phyloP scores from a whole-genome alignment of 768 basidiomycete species.

The Erythrobasidium yunnanense region DNA sequence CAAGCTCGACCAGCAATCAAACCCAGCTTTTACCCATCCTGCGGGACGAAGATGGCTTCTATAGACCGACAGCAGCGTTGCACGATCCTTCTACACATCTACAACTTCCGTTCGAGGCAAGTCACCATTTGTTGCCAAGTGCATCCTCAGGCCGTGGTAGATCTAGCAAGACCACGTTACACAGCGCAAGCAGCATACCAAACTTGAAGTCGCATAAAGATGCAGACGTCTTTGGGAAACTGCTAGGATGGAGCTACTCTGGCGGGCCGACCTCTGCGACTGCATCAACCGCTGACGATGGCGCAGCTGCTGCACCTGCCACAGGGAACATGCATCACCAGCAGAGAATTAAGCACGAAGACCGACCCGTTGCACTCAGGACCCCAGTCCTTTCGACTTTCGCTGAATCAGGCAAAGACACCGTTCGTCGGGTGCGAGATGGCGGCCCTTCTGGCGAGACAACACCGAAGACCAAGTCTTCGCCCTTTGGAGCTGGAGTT shows the following conservation, averaged over 20 bases:
- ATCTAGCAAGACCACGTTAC: not conserved
- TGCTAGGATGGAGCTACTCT: slow-evolving; percentile 22
- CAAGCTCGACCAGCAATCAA: no score
- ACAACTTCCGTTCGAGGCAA: not conserved
- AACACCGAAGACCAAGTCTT: not conserved
- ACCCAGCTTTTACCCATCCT: not conserved
- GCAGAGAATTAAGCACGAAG: not conserved
- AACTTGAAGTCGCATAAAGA: not conserved
- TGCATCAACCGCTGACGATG: not conserved
- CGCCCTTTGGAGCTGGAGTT: slow-evolving; percentile 14
- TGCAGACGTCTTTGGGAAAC: slow-evolving; percentile 32
- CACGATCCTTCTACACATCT: no score
- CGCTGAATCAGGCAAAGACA: not conserved
- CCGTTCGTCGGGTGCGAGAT: no score
- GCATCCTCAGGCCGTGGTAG: not conserved
- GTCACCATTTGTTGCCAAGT: not conserved
- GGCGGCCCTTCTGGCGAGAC: not conserved
- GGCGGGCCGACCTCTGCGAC: not conserved
- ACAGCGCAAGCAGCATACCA: not conserved
- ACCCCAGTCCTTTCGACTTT: not conserved
- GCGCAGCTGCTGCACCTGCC: no score
- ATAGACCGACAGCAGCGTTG: not conserved
- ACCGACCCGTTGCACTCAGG: not conserved
- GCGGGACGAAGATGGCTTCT: not conserved
- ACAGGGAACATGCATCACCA: no score